Base-by-base conservation (phyloP, 2,329 filamentous ascomycete species). In the Zymoseptoria passerinii region DNA sequence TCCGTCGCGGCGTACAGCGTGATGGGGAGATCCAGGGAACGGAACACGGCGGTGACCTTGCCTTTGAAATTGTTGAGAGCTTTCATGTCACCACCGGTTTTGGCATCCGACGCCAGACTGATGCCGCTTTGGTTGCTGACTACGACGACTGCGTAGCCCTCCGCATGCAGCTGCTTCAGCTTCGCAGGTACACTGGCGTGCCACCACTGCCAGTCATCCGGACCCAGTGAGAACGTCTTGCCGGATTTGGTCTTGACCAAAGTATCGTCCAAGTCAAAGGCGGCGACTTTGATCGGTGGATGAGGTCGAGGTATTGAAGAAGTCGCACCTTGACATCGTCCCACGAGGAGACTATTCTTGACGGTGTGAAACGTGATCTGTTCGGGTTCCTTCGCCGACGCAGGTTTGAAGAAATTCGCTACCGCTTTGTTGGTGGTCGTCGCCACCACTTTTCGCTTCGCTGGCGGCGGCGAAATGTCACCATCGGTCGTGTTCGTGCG, bases 121-220 rank as follows among this genome's bases (percentile, higher is more conserved):
- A 99, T 79, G 13, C 88, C 90, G 53, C 81, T 92, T 73, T 99
- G 94, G 72, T 99, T 99, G 62, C 89, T 95, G 53, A 99, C 75
- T 52, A 97, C 83, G 18, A 90, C 82, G 10, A 97, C 75, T 51
- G 82, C 82, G 73, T 89, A 95, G 28, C 88, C 90, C 65, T 94
- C 82, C 9, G 83, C 77, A 67, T 90, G 82, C 1, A 97, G 77
- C 59, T 85, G 77, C 63, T 81, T 83, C 18, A 99, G 72, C 55
- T 77, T 83, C 0, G 73, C 74, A 0, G 90, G 90, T 0, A 97
- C 88, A 18, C 75, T 79, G 13, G 75, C 66, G 71, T 95, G 78
- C 90, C 91, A 97, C 94, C 94, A 99, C 72, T 89, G 90, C 94
- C 94, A 99, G 71, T 97, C 92, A 3, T 79, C 77, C 0, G 85